These are phyloP conservation scores for Manihot esculenta DNA, from an alignment of 441 rosid genomes.

Conservation along the genomic window DNA sequence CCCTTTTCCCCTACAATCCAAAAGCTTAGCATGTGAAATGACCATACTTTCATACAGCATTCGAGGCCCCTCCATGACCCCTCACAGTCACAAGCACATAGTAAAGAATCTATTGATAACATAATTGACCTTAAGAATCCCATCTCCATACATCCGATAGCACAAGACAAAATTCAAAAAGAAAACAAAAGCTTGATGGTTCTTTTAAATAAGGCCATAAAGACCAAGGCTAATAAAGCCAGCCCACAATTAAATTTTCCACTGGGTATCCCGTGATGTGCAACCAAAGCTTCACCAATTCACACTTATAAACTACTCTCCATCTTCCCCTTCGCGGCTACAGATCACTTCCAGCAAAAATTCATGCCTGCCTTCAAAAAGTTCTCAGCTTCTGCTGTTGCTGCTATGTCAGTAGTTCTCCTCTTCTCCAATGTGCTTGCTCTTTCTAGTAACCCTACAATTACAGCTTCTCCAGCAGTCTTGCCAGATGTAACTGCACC, in stretches of 20 bases:
- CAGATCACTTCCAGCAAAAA: not conserved
- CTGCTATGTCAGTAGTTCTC: slow-evolving; percentile 18
- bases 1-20: slow-evolving; percentile 29
- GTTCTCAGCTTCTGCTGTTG: slow-evolving; percentile 16
- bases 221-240: not conserved
- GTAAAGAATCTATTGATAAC: slow-evolving; percentile 20
- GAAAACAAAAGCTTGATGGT: no score
- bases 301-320: no score
- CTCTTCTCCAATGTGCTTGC: slow-evolving; percentile 30
- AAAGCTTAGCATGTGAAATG: slow-evolving; percentile 40
- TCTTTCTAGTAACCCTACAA: slow-evolving; percentile 30
- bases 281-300: no score
- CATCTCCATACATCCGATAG: slow-evolving; percentile 13
- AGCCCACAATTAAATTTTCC: slow-evolving; percentile 14
- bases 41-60: slow-evolving; percentile 8
- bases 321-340: no score
- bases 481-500: slow-evolving; percentile 49
- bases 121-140: slow-evolving; percentile 5
- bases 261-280: slow-evolving; percentile 36
- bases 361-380: slow-evolving; percentile 37
- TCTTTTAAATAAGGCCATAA: not conserved
- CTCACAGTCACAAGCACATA: slow-evolving; percentile 20
- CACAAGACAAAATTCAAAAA: not conserved
- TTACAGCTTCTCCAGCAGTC: slow-evolving; percentile 57
- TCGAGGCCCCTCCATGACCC: slow-evolving; percentile 21